Evolutionary conservation across 257 asterid species (phyloP).

Genomic region (Petrea volubilis): DNA sequence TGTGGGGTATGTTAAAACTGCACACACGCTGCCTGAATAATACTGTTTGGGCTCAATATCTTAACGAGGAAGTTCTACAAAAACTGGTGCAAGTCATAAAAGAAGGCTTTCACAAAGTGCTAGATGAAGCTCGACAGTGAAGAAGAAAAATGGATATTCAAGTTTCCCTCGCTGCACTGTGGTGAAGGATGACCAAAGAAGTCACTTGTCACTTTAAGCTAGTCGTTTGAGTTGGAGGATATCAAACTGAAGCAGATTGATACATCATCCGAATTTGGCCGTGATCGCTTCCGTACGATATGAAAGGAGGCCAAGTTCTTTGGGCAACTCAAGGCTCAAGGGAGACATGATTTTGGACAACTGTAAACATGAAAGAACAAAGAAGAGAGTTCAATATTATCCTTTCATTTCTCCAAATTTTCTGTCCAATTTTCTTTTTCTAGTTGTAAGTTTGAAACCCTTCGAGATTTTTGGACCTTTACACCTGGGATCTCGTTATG

Average conservation of each 20-base stretch:
- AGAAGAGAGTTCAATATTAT: neutral
- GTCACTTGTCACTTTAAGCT: conserved; percentile 81
- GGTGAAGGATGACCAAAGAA: conserved; percentile 91
- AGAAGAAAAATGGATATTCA: conserved; percentile 62
- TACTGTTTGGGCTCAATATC: conserved; percentile 88
- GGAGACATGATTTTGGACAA: neutral
- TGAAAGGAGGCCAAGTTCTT: conserved; percentile 70
- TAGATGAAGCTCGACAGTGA: conserved; percentile 56
- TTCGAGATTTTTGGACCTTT: too few relatives aligned
- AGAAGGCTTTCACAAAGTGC: conserved; percentile 74
- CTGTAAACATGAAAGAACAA: neutral
- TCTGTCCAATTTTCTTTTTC: neutral
- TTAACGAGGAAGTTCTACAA: conserved; percentile 76
- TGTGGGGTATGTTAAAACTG: conserved; percentile 79
- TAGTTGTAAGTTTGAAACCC: neutral
- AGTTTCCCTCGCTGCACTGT: conserved; percentile 82
- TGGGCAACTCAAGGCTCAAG: conserved; percentile 59
- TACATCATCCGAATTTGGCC: conserved; percentile 84
- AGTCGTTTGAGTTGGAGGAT: conserved; percentile 73
- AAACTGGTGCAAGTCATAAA: conserved; percentile 72
- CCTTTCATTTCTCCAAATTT: neutral
- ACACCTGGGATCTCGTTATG: too few relatives aligned
- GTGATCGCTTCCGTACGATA: conserved; percentile 87
- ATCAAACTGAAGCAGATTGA: conserved; percentile 83
- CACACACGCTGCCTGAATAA: conserved; percentile 63